phyloP scores from a whole-genome alignment of 345 rosid genomes.

The Firmiana major region DNA sequence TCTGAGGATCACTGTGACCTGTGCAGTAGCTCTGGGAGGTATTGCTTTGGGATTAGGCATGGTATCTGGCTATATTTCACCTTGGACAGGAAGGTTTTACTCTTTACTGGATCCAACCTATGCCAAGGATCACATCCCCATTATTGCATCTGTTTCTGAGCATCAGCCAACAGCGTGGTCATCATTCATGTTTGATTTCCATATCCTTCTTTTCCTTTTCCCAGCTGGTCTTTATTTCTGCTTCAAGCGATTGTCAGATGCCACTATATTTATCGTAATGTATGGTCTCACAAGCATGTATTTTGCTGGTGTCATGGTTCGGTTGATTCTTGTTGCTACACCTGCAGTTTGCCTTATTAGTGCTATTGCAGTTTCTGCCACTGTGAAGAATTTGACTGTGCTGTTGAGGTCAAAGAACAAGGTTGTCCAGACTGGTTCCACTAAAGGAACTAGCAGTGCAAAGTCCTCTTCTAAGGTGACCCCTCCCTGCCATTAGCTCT shows the following conservation, averaged over 20 bases:
- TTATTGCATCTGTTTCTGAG: slow-evolving; percentile 99
- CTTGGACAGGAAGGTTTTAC: slow-evolving; percentile 98
- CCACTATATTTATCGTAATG: slow-evolving; percentile 94
- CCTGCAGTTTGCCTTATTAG: slow-evolving; percentile 95
- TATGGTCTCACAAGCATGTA: slow-evolving; percentile 99
- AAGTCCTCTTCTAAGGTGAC: slow-evolving; percentile 89
- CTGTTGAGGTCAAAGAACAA: slow-evolving; percentile 72
- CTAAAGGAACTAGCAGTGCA: slow-evolving; percentile 61
- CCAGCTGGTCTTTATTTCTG: slow-evolving; percentile 99
- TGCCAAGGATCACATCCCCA: slow-evolving; percentile 97
- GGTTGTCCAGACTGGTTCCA: slow-evolving; percentile 53
- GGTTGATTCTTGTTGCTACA: slow-evolving; percentile 91
- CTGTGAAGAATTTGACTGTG: slow-evolving; percentile 70
- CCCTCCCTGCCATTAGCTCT: slow-evolving; percentile 8
- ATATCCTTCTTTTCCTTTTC: slow-evolving; percentile 91
- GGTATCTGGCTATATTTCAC: slow-evolving; percentile 97
- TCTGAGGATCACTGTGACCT: slow-evolving; percentile 78
- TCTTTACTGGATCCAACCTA: slow-evolving; percentile 96
- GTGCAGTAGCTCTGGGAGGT: slow-evolving; percentile 61
- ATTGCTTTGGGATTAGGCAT: slow-evolving; percentile 85
- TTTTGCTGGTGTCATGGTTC: slow-evolving; percentile 99
- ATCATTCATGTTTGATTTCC: slow-evolving; percentile 95
- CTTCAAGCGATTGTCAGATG: slow-evolving; percentile 90
- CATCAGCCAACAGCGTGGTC: slow-evolving; percentile 99
- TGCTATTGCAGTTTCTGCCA: slow-evolving; percentile 93